Percentiles rank a stretch among this genome's conserved stretches.
Evolutionary conservation across 2,329 filamentous ascomycete species (phyloP).

Genomic region (Fusarium sp.): DNA sequence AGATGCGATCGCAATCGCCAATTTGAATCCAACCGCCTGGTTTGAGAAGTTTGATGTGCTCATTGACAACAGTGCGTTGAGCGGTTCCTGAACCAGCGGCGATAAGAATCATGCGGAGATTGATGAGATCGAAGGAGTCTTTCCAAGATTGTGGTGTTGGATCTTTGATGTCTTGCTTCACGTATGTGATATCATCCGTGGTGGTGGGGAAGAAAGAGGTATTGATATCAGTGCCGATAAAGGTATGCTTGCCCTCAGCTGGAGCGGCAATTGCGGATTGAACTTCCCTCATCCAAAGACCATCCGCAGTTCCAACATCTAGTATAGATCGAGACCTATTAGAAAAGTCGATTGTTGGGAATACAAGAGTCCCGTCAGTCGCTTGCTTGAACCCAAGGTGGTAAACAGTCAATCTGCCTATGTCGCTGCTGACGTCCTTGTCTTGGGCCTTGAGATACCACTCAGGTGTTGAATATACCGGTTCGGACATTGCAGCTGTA

Average conservation of each 20-base stretch:
- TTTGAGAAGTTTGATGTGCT: conserved; percentile 14
- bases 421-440: conserved; percentile 18
- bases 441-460: conserved; percentile 19
- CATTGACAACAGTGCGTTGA: conserved; percentile 1
- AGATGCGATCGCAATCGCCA: conserved; percentile 17
- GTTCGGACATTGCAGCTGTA: not conserved
- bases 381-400: conserved; percentile 21
- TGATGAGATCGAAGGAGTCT: conserved; percentile 5
- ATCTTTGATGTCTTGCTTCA: not conserved
- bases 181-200: not conserved
- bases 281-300: conserved; percentile 22
- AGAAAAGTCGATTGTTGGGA: not conserved
- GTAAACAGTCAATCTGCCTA: conserved; percentile 10
- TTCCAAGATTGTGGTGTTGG: not conserved
- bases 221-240: conserved; percentile 21
- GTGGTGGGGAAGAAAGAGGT: conserved; percentile 1
- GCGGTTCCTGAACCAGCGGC: not conserved
- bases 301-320: conserved; percentile 16
- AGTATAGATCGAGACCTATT: not conserved
- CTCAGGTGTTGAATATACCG: conserved; percentile 10
- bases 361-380: not conserved
- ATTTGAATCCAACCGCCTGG: conserved; percentile 22
- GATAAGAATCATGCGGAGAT: conserved; percentile 23
- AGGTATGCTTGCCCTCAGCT: not conserved
- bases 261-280: not conserved